Evolutionary conservation across 352 stramenopile species (phyloP).

Genomic region (Phytophthora agathidicida): DNA sequence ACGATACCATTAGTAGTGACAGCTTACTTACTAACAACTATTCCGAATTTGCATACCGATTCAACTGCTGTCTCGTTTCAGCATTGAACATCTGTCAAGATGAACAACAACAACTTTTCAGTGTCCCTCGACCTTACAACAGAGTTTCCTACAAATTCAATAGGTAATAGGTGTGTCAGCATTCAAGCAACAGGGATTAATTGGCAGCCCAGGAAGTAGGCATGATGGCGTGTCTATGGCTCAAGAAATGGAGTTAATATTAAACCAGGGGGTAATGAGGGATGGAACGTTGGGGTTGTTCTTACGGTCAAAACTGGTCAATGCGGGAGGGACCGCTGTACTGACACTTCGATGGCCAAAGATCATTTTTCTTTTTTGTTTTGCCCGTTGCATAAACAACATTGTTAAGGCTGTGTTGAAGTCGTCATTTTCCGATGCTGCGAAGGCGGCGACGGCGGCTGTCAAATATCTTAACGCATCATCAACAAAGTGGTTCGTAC

Average conservation of each 20-base stretch:
- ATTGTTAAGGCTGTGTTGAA: background rate
- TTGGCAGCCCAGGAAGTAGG: too few relatives aligned
- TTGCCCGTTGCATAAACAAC: too few relatives aligned
- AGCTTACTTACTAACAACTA: too few relatives aligned
- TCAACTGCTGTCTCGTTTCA: too few relatives aligned
- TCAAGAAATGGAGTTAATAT: background rate
- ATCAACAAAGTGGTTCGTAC: slow-evolving; percentile 4
- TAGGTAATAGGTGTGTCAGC: too few relatives aligned
- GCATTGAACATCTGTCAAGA: too few relatives aligned
- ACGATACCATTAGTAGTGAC: too few relatives aligned
- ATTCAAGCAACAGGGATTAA: too few relatives aligned
- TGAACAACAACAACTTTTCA: too few relatives aligned
- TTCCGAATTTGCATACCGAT: too few relatives aligned
- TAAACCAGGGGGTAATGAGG: background rate
- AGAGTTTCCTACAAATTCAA: too few relatives aligned
- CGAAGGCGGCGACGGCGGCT: background rate
- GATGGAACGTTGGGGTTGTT: background rate
- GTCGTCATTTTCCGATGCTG: background rate
- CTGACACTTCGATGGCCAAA: background rate
- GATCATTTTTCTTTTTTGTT: background rate
- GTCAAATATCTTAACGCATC: slow-evolving; percentile 7
- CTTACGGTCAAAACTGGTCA: slow-evolving; percentile 8
- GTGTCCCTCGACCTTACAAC: too few relatives aligned
- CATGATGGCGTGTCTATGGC: slow-evolving; percentile 1
- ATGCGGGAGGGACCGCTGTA: slow-evolving; percentile 2